Conservation (phyloP, 2,329 filamentous ascomycete genomes). For the Davidsoniella neocaledoniae region DNA sequence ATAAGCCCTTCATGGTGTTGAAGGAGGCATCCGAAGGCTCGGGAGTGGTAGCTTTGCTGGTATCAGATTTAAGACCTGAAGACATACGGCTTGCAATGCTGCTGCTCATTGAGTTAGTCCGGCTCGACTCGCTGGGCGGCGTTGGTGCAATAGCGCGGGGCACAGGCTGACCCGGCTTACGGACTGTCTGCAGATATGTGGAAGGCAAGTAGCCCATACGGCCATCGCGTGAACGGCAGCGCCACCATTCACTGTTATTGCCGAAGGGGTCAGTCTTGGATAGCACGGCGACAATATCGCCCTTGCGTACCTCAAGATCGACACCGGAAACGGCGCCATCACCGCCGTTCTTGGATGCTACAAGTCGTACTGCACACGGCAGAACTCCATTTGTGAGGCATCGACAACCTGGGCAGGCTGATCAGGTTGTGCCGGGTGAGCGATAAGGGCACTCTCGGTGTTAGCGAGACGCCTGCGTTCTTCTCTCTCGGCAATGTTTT, state of each 20-base stretch:
- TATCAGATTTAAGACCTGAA: slow-evolving; percentile 6
- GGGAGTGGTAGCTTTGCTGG: slow-evolving; percentile 9
- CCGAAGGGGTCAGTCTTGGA: slow-evolving; percentile 85
- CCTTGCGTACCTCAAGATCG: slow-evolving; percentile 84
- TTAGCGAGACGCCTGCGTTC: slow-evolving; percentile 40
- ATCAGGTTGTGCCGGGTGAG: slow-evolving; percentile 30
- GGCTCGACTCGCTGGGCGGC: slow-evolving; percentile 28
- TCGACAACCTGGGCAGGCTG: slow-evolving; percentile 47
- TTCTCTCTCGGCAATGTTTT: slow-evolving; percentile 63
- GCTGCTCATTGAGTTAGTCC: slow-evolving; percentile 35
- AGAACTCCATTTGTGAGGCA: slow-evolving; percentile 88
- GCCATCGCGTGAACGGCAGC: slow-evolving; percentile 77
- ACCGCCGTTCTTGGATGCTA: slow-evolving; percentile 47
- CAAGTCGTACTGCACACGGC: slow-evolving; percentile 84
- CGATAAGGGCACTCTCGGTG: slow-evolving; percentile 20
- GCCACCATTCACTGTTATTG: slow-evolving; percentile 93
- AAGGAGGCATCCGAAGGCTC: slow-evolving; percentile 11
- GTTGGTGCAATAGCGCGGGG: slow-evolving; percentile 36
- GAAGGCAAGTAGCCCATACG: slow-evolving; percentile 81
- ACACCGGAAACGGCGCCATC: slow-evolving; percentile 44
- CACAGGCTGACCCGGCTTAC: slow-evolving; percentile 26
- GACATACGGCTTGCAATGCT: slow-evolving; percentile 10
- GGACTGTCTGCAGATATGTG: slow-evolving; percentile 69
- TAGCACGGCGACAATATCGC: slow-evolving; percentile 85
- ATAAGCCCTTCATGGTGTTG: slow-evolving; percentile 10